Evolutionary conservation across 2,329 filamentous ascomycete species (phyloP).

Genomic region (Mollisia scopiformis): DNA sequence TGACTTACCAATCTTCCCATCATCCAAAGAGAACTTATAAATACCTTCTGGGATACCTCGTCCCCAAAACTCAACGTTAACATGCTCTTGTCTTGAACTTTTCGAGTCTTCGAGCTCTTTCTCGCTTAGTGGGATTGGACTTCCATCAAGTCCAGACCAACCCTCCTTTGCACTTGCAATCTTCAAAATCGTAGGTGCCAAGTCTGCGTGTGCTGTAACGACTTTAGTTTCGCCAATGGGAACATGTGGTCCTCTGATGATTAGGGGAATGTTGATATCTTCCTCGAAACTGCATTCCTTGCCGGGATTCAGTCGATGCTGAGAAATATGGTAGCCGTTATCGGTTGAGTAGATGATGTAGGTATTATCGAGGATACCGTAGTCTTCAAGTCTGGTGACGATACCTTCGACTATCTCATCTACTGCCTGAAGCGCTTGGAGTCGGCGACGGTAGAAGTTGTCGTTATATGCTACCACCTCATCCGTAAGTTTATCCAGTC

Average conservation of each 20-base stretch:
- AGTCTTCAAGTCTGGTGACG: constrained; percentile 44
- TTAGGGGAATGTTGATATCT: constrained; percentile 55
- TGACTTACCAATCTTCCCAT: constrained; percentile 28
- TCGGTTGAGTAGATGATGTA: constrained; percentile 64
- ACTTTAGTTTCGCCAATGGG: constrained; percentile 42
- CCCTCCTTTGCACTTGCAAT: constrained; percentile 39
- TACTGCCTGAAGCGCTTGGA: constrained; percentile 55
- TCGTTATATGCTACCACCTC: constrained; percentile 51
- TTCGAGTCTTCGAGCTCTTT: constrained; percentile 23
- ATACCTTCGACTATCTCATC: constrained; percentile 57
- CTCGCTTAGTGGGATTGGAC: constrained; percentile 42
- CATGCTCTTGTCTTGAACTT: constrained; percentile 45
- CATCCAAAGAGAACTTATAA: constrained; percentile 29
- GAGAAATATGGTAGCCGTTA: constrained; percentile 56
- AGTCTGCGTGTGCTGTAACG: constrained; percentile 57
- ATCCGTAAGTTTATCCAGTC: constrained; percentile 44
- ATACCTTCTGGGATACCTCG: constrained; percentile 31
- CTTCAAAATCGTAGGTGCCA: constrained; percentile 52
- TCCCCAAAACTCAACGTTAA: constrained; percentile 52
- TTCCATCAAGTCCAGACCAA: constrained; percentile 49
- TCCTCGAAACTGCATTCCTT: constrained; percentile 54
- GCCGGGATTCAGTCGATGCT: constrained; percentile 53
- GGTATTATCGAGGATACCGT: constrained; percentile 45
- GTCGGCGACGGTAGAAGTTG: constrained; percentile 52
- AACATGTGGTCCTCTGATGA: constrained; percentile 61